Evolutionary conservation across 2,329 filamentous ascomycete genomes (phyloP), one percentile per base, ranked within the genome.

Genomic region (Clonostachys sp.): DNA sequence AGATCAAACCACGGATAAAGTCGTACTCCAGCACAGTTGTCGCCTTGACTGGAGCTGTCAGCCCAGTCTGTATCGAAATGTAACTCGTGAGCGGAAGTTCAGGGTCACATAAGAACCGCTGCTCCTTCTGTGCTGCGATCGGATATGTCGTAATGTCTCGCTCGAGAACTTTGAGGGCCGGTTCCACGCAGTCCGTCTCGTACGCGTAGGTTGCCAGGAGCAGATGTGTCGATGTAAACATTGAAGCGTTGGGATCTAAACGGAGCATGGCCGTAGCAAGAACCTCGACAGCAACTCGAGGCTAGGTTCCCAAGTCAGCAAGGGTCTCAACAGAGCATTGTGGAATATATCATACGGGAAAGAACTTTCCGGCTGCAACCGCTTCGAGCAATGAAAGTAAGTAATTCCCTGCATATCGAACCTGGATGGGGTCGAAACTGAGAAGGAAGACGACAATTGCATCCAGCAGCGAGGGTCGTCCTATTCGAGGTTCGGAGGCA

Each of bases 141-240:
- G 86, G 84, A 50, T 83, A 84, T 55, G 83, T 86, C 50, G 86
- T 75, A 49, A 89, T 82, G 46, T 80, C 73, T 50, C 79, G 81
- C 55, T 87, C 77, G 30, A 91, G 68, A 10, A 89, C 72, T 5
- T 75, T 75, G 6, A 86, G 67, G 3, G 78, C 81, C 20, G 75
- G 72, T 13, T 73, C 70, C 48, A 81, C 77, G 38, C 62, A 62
- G 53, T 78, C 66, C 34, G 75, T 73, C 45, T 77, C 70, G 60
- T 82, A 78, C 41, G 86, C 85, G 12, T 84, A 61, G 40, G 73
- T 78, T 33, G 77, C 72, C 34, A 89, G 70, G 13, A 66, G 58
- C 36, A 85, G 62, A 55, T 90, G 86, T 30, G 73, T 73, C 5
- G 77, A 77, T 5, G 86, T 90, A 55, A 90, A 81, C 45, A 86